Base-by-base conservation (phyloP, 192 early-diverging fungal genomes). In the Umbelopsis ramanniana region DNA sequence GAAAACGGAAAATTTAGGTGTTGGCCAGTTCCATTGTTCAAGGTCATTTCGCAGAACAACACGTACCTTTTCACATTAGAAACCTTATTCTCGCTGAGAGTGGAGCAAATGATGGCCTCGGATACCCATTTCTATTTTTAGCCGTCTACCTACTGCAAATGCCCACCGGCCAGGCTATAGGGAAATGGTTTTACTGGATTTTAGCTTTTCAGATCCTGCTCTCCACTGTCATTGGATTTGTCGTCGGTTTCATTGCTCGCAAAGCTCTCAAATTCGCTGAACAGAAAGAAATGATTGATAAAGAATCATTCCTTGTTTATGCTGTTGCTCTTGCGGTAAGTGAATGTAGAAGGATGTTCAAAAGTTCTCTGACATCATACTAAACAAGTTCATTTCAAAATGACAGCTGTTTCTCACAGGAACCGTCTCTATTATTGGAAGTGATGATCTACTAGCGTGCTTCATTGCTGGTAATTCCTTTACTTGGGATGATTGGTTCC, bases 401-500 rank as follows among this genome's bases (percentile, higher is more conserved):
- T 21, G 43, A 24, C 22, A 82, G 38, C 66, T 91, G 33, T 75
- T 90, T 29, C 78, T 93, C 5, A 82, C 91, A 38, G 93, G 93
- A 5, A 72, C 87, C n/a, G 91, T 90, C 50, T 89, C 88, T 10
- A 80, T 94, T 11, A 77, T 94, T 19, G 92, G 89, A 43, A 88
- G 88, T 37, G 91, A 94, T 69, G 88, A 91, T 53, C 84, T 96
- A 6, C 75, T 96, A 43, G 88, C 93, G 52, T 91, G 90, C 70
- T 94, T 94, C 81, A 80, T 91, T 53, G 89, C 92, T 2, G 93
- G 93, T 12, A 90, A 93, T 73, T 82, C 89, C 2, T 91, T 95
- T 46, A 90, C 92, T 0, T 95, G 94, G 95, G 95, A 98, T 67
- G 91, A 90, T 60, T 98, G 95, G 95, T 98, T 94, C 78, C 87